A percentile compares a stretch with the other conserved stretches of the same genome.
phyloP scores from a whole-genome alignment of 1,284 basidiomycete genomes.

The Naganishia sp. region DNA sequence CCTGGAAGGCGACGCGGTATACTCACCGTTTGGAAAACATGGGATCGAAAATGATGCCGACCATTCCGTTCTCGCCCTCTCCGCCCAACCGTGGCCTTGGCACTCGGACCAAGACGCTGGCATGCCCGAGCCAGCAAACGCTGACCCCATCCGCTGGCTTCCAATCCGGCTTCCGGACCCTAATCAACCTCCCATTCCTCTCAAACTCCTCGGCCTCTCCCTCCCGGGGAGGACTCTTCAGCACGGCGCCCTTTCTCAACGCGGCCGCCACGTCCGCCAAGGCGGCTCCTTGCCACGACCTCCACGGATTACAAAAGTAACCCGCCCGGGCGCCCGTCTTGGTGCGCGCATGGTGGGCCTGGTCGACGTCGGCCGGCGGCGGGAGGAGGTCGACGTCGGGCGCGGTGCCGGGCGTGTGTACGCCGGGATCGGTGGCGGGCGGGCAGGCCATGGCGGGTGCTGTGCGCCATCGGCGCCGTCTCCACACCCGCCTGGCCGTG shows the following conservation, averaged over 20 bases:
- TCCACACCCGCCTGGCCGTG: too few relatives aligned
- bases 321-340: conserved; percentile 28
- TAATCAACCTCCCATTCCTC: conserved; percentile 49
- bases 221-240: conserved; percentile 40
- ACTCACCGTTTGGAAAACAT: conserved; percentile 52
- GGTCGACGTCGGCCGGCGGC: not conserved
- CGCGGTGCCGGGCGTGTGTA: not conserved
- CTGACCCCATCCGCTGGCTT: conserved; percentile 30
- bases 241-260: conserved; percentile 48
- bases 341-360: conserved; percentile 6
- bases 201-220: conserved; percentile 42
- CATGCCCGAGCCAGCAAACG: conserved; percentile 54
- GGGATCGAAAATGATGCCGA: conserved; percentile 51
- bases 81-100: conserved; percentile 31
- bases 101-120: conserved; percentile 46
- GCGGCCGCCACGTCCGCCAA: conserved; percentile 46
- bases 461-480: too few relatives aligned
- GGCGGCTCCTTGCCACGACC: conserved; percentile 46
- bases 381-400: conserved; percentile 4
- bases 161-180: conserved; percentile 46
- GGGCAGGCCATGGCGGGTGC: not conserved
- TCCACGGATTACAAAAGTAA: conserved; percentile 53
- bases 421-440: not conserved
- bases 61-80: conserved; percentile 35
- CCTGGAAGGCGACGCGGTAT: not conserved